Evolutionary conservation across 148 eudicot genomes (phyloP).

Genomic region (Vaccinium macrocarpon): DNA sequence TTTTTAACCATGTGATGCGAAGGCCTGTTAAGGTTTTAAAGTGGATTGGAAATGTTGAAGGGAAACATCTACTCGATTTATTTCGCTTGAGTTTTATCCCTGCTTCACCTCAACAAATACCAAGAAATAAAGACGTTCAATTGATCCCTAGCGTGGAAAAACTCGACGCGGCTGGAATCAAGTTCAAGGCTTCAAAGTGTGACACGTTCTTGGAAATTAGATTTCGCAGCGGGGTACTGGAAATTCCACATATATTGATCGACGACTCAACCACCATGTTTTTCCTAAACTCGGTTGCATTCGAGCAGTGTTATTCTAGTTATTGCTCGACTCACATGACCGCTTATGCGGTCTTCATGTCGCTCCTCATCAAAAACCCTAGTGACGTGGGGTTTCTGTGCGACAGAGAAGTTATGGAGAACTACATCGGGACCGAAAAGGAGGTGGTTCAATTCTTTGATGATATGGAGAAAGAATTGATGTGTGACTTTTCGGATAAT

Average conservation of each 20-base stretch:
- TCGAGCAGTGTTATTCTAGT: background rate
- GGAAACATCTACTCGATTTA: constrained; percentile 6
- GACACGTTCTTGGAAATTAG: constrained; percentile 5
- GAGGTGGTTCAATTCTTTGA: background rate
- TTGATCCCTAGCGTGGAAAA: background rate
- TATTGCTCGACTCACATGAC: background rate
- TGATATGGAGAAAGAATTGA: background rate
- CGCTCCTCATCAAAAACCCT: background rate
- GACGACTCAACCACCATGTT: background rate
- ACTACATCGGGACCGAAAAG: background rate
- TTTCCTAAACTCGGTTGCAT: background rate
- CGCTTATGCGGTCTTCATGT: background rate
- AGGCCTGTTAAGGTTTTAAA: background rate
- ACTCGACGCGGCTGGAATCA: background rate
- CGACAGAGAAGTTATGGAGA: background rate
- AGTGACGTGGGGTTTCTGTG: background rate
- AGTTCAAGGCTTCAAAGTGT: background rate
- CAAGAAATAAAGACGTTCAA: background rate
- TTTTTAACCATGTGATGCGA: too few relatives aligned
- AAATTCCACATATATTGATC: background rate
- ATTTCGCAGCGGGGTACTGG: background rate
- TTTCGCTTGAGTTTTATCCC: constrained; percentile 1
- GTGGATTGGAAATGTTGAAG: background rate
- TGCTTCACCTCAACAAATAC: too few relatives aligned
- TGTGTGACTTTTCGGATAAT: background rate